Base-by-base conservation (phyloP, 768 basidiomycete species). In the Pulveroboletus sp. region DNA sequence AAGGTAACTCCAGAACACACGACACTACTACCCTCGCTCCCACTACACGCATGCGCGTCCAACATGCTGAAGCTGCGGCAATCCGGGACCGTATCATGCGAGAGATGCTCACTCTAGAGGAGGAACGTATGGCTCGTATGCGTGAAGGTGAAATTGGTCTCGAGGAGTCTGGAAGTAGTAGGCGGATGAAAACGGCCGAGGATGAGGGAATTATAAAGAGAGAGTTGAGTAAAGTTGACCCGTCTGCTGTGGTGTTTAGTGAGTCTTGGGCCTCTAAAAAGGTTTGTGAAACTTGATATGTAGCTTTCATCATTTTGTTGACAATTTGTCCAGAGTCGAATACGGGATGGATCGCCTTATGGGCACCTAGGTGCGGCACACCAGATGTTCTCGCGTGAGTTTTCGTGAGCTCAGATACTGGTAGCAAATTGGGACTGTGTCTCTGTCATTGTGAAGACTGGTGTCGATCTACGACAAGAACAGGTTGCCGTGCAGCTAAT, bases 391-490 rank as follows among this genome's bases (percentile, higher is more conserved):
- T 52, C n/a, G 24, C 46, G 21, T 36, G 49, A 43, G 32, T 21
- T 35, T 30, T 40, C 14, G 24, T 49, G 50, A 53, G 40, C 54
- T 52, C 35, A 54, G 51, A 52, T 36, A 26, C 39, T 47, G 46
- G 40, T 60, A 87, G 85, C 80, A 21, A 84, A 76, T 56, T 89
- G 85, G 85, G 86, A 95, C 65, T 93, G 93, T 58, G 80, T 96
- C 39, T 95, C 94, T 8, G 93, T 97, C 36, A 99, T 99, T 52
- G 93, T 99, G 64, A 99, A 99, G 72, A 98, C 94, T 6, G 95
- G 95, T 3, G 94, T 87, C 31, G 96, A 99, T 67, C 68, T 99
- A 47, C 82, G 96, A 39, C 96, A 99, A 71, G 96, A 99, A 64
- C 96, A 99, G 68, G 77, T 99, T 21, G 96, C 96, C 5, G 91